These are phyloP conservation scores for Paramyrothecium sp. DNA, from an alignment of 2,329 filamentous ascomycete species.

Conservation along the genomic window DNA sequence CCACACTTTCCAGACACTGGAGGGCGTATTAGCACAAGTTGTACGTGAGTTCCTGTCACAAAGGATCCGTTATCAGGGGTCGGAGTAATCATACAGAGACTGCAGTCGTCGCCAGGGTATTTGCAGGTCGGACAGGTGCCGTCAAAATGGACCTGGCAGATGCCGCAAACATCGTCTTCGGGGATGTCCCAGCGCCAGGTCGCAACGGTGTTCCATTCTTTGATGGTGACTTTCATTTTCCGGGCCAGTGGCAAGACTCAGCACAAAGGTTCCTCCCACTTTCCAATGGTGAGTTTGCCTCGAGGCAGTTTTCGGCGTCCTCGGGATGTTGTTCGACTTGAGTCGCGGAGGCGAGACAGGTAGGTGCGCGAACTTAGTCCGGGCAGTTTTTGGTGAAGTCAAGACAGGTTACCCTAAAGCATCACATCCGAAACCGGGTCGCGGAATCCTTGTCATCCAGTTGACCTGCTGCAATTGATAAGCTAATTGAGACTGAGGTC, in stretches of 20 bases:
- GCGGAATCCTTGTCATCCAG: too few relatives aligned
- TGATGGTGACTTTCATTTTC: conserved; percentile 91
- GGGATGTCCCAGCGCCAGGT: conserved; percentile 98
- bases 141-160: conserved; percentile 97
- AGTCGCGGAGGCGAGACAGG: too few relatives aligned
- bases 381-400: too few relatives aligned
- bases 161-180: conserved; percentile 96
- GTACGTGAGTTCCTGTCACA: conserved; percentile 12
- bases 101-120: conserved; percentile 95
- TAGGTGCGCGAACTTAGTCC: too few relatives aligned
- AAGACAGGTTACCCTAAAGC: too few relatives aligned
- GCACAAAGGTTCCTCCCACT: too few relatives aligned
- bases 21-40: not conserved
- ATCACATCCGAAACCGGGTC: too few relatives aligned
- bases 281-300: too few relatives aligned
- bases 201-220: conserved; percentile 89
- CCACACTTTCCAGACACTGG: conserved; percentile 93
- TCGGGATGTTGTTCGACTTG: too few relatives aligned
- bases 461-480: too few relatives aligned
- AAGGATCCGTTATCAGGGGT: not conserved
- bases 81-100: conserved; percentile 64
- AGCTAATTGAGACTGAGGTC: too few relatives aligned
- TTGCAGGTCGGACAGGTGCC: conserved; percentile 98
- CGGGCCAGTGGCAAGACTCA: not conserved
- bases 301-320: too few relatives aligned